These are phyloP conservation scores for Wickerhamomyces canadensis DNA, from an alignment of 805 yeast species.

Conservation along the genomic window DNA sequence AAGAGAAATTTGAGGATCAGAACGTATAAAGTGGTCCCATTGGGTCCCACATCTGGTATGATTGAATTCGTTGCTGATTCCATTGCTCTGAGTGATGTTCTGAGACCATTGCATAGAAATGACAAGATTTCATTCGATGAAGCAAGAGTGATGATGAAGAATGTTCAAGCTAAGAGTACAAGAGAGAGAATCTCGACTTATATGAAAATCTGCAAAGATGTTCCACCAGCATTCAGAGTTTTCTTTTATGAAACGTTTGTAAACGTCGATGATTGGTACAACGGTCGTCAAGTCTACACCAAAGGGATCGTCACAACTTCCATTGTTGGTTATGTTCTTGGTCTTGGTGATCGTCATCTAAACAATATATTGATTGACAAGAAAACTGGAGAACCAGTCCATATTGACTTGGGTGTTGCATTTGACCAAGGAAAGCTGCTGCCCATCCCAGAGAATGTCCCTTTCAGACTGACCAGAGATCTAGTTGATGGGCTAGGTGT, in stretches of 20 bases:
- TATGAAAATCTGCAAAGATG: slow-evolving; percentile 38
- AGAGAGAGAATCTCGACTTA: slow-evolving; percentile 41
- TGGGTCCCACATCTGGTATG: slow-evolving; percentile 83
- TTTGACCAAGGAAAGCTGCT: slow-evolving; percentile 88
- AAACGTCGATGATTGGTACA: slow-evolving; percentile 71
- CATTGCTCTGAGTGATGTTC: slow-evolving; percentile 59
- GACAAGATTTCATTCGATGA: slow-evolving; percentile 44
- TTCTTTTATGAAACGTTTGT: slow-evolving; percentile 67
- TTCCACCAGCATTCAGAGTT: slow-evolving; percentile 62
- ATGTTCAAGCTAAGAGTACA: slow-evolving; percentile 41
- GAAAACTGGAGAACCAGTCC: slow-evolving; percentile 85
- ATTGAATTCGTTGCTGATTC: slow-evolving; percentile 87
- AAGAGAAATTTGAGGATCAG: slow-evolving; percentile 57
- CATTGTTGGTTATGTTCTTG: slow-evolving; percentile 81
- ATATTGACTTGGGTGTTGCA: slow-evolving; percentile 93
- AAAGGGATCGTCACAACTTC: slow-evolving; percentile 82
- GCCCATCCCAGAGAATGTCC: slow-evolving; percentile 89
- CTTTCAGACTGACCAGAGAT: slow-evolving; percentile 87
- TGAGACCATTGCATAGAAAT: slow-evolving; percentile 56
- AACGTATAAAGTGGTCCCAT: slow-evolving; percentile 85
- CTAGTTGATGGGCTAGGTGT: slow-evolving; percentile 90
- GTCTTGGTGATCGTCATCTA: slow-evolving; percentile 93
- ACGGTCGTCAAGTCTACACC: slow-evolving; percentile 56
- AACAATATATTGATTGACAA: slow-evolving; percentile 83
- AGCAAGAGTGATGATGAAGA: slow-evolving; percentile 63